Evolutionary conservation across 2,329 filamentous ascomycete species (phyloP).

Genomic region (Thielaviopsis ethacetica): DNA sequence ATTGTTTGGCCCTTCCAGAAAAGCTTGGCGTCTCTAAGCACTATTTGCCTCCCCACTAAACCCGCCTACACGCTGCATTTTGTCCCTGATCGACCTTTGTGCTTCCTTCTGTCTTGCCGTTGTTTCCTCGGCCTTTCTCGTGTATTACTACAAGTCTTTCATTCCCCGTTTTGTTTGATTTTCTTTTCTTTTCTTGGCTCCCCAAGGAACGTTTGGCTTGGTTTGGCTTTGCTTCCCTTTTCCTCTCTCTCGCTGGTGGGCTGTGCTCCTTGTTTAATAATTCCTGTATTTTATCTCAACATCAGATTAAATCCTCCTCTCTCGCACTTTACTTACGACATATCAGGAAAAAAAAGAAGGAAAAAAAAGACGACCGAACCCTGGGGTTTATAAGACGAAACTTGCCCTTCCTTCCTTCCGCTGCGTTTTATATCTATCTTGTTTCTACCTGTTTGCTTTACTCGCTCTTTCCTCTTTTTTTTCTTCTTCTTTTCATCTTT

Average conservation of each 20-base stretch:
- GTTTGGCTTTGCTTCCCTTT: not conserved
- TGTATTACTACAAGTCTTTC: no score
- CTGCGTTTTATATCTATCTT: not conserved
- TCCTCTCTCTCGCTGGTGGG: not conserved
- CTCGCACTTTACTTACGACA: not conserved
- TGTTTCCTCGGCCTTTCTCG: constrained; percentile 1
- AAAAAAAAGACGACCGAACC: no score
- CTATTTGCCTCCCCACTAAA: not conserved
- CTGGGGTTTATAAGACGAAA: constrained; percentile 1
- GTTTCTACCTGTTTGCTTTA: not conserved
- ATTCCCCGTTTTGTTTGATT: not conserved
- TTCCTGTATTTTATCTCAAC: not conserved
- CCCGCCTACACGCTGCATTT: not conserved
- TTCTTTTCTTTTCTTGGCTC: not conserved
- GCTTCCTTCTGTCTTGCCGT: not conserved
- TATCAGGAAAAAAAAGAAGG: not conserved
- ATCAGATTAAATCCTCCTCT: not conserved
- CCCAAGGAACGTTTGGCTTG: not conserved
- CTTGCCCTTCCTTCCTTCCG: not conserved
- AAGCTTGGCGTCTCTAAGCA: no score
- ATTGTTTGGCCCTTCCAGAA: no score
- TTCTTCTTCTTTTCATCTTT: not conserved
- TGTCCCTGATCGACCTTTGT: not conserved
- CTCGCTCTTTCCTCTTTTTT: not conserved
- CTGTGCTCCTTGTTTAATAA: not conserved